Percentiles rank a stretch among this genome's conserved stretches.
phyloP scores from a whole-genome alignment of 2,329 filamentous ascomycete genomes.

The Aureobasidium sp. region DNA sequence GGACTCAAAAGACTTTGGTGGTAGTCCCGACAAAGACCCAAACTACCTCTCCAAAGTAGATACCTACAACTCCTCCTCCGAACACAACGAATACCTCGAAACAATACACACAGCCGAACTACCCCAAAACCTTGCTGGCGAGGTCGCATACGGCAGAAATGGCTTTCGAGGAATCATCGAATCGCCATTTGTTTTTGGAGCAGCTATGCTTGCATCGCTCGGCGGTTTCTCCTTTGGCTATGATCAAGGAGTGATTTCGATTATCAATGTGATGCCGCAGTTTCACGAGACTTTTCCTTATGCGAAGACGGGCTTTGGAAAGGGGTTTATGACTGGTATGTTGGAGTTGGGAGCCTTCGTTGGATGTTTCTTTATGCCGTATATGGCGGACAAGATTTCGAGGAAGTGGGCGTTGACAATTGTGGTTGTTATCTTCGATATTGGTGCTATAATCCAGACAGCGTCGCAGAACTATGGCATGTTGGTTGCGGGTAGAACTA shows the following conservation, averaged over 20 bases:
- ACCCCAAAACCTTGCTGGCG: no score
- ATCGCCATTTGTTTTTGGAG: no score
- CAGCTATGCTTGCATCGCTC: no score
- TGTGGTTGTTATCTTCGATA: conserved; percentile 42
- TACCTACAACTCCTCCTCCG: no score
- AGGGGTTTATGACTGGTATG: conserved; percentile 44
- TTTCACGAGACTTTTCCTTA: conserved; percentile 39
- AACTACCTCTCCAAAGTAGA: no score
- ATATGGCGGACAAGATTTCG: conserved; percentile 44
- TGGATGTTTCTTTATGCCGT: conserved; percentile 37
- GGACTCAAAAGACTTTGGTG: no score
- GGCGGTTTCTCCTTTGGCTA: background rate
- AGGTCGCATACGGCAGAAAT: no score
- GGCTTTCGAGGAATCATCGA: no score
- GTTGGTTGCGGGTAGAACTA: conserved; percentile 41
- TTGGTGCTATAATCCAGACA: conserved; percentile 45
- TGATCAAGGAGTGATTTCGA: conserved; percentile 21
- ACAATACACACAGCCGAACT: no score
- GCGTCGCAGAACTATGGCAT: conserved; percentile 42
- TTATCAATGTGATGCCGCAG: conserved; percentile 45
- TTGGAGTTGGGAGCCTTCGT: conserved; percentile 44
- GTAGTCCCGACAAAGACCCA: no score
- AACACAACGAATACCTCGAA: no score
- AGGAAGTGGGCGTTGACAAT: conserved; percentile 45
- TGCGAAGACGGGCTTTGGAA: conserved; percentile 36